Evolutionary conservation across 257 asterid species (phyloP), one percentile per base, ranked within the genome.

Genomic region (Cruciata laevipes): DNA sequence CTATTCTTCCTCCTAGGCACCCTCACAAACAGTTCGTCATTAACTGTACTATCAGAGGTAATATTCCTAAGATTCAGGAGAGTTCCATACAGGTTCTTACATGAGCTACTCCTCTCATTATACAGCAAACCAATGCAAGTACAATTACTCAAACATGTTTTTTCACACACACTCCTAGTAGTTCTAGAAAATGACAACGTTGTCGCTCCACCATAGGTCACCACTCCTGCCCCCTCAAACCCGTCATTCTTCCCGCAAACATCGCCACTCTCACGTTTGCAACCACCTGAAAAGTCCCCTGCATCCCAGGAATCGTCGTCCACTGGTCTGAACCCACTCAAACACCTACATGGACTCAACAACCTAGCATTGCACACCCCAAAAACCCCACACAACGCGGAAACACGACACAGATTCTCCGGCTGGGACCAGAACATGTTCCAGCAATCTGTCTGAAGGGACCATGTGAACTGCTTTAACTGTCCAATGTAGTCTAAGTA

Each of bases 351-450:
- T 1, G 90, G 91, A 71, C 76, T 78, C 71, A 80, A 53, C 13
- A 77, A 59, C 27, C 72, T 75, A 53, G 78, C 76, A 61, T 73
- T 79, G 66, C 95, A 90, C 40, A 85, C 38, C 65, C 97, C 95
- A 75, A 85, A 77, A 71, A 80, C 82, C 71, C 97, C 97, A 79
- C 97, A 90, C 62, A 87, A 63, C 14, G 81, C 87, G 70, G 80
- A 83, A 1, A 84, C 89, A 21, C 57, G 71, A 68, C 95, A 90
- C 6, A 67, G 17, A 71, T 83, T 76, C 57, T 86, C 95, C n/a
- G 95, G 97, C 77, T 83, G 91, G 12, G 90, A 87, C 95, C 97
- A 90, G 67, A 87, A 86, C 72, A 74, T 86, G 75, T 64, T 86
- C 97, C 97, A 90, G 27, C 57, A 63, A 37, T 78, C 87, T 11